Evolutionary conservation across 2,329 filamentous ascomycete species (phyloP).

Genomic region (Beauveria varroae): DNA sequence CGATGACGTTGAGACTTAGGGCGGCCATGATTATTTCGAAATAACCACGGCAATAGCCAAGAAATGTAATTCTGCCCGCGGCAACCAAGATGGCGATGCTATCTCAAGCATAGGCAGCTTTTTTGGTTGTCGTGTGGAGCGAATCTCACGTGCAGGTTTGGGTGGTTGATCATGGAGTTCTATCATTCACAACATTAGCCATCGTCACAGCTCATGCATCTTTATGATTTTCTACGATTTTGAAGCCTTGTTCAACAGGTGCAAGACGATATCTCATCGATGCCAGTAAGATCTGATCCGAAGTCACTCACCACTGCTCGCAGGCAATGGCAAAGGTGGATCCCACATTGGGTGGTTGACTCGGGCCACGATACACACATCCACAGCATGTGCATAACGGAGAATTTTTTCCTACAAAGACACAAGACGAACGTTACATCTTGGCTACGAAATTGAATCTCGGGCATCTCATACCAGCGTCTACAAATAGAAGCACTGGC

Average conservation of each 20-base stretch:
- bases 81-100: background rate
- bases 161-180: background rate
- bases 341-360: too few species aligned
- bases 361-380: background rate
- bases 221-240: background rate
- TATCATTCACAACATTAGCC: background rate
- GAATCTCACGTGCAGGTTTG: conserved; percentile 9
- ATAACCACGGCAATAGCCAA: background rate
- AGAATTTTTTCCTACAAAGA: background rate
- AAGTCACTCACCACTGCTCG: background rate
- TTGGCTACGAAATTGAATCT: too few species aligned
- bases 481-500: background rate
- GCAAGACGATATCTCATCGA: background rate
- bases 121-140: conserved; percentile 1
- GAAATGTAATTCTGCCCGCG: background rate
- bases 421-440: too few species aligned
- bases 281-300: background rate
- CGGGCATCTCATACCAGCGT: background rate
- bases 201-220: background rate
- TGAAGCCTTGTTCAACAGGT: too few species aligned
- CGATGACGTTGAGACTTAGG: conserved; percentile 67
- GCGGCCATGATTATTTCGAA: conserved; percentile 28
- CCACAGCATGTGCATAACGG: background rate
- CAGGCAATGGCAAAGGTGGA: background rate
- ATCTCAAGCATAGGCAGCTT: background rate